Evolutionary conservation across 371 early-diverging fungal species (phyloP), one percentile per base, ranked within the genome.

Genomic region (Nematocida displodere): DNA sequence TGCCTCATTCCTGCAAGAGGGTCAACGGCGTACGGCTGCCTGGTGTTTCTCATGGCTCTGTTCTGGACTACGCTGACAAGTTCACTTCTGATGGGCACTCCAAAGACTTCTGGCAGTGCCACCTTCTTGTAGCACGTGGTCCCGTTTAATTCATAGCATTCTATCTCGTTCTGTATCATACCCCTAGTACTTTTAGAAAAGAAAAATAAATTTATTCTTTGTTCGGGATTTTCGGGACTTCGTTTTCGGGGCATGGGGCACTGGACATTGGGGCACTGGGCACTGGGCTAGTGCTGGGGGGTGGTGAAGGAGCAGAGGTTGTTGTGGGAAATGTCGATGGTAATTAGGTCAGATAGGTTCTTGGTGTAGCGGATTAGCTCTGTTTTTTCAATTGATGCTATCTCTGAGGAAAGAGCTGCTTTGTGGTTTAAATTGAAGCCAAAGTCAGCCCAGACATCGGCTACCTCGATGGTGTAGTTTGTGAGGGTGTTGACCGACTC

Each of bases 1-100:
- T 96, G 95, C 87, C 95, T 94, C 86, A 94, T 94, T 87, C 99
- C 99, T 84, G 99, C 99, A 86, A 91, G 88, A 83, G 88, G 88
- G 82, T 89, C 89, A 80, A 94, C 96, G 78, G 97, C 89, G 87
- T 97, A 97, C 75, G 97, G 89, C 88, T 97, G 97, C 84, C 97
- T 92, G 86, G 89, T 90, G 91, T 96, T 95, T 90, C 94, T 93
- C 88, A 89, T 89, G 86, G 95, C 88, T 88, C 90, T 90, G 85
- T 91, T 92, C 89, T 94, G 92, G 80, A 93, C 94, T 81, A 89
- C 88, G 86, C 89, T 87, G 77, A 99, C 93, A 78, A 99, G 88
- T 83, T 96, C 96, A 76, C 93, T 89, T 85, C 97, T 91, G 86
- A 99, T 92, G 77, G 95, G 93, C 55, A 94, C 90, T 82, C 88